Conservation (phyloP, 306 rosid genomes). For the Bauhinia variegata region DNA sequence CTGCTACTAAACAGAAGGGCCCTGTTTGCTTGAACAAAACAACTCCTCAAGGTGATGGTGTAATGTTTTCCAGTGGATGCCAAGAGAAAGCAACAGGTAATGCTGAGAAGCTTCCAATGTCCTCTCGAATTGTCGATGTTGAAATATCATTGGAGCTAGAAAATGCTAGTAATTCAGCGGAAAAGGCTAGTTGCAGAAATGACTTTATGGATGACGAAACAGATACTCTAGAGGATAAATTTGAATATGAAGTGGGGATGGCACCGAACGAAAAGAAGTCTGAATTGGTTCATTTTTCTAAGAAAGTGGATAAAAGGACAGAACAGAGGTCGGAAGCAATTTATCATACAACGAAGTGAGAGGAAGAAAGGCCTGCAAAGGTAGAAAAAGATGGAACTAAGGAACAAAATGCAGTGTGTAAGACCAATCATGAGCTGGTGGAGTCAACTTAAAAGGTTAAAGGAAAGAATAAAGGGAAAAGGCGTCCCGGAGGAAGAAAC, state of each 20-base stretch:
- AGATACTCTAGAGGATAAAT: conserved; percentile 63
- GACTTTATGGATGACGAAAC: conserved; percentile 72
- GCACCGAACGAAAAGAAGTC: conserved; percentile 32
- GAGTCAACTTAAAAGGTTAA: conserved; percentile 45
- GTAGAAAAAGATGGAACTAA: conserved; percentile 36
- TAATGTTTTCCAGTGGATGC: conserved; percentile 31
- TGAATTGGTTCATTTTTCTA: conserved; percentile 31
- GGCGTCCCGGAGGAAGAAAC: too few species aligned
- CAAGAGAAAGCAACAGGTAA: conserved; percentile 34
- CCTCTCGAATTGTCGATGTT: conserved; percentile 37
- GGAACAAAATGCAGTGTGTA: conserved; percentile 31
- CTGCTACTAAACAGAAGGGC: conserved; percentile 50
- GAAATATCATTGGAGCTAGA: conserved; percentile 37
- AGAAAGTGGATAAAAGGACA: conserved; percentile 21
- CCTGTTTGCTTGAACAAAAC: conserved; percentile 45
- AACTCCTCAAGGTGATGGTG: conserved; percentile 31
- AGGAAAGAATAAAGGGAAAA: conserved; percentile 47
- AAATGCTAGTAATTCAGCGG: conserved; percentile 31
- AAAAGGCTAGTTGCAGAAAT: conserved; percentile 32
- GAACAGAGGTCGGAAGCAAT: conserved; percentile 41
- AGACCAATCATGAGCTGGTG: conserved; percentile 24
- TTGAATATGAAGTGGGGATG: conserved; percentile 48
- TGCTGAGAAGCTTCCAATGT: conserved; percentile 34
- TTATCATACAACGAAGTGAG: conserved; percentile 37
- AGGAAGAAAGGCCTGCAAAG: conserved; percentile 40